Evolutionary conservation across 805 yeast genomes (phyloP).

Genomic region (Candida xiaguanensis): DNA sequence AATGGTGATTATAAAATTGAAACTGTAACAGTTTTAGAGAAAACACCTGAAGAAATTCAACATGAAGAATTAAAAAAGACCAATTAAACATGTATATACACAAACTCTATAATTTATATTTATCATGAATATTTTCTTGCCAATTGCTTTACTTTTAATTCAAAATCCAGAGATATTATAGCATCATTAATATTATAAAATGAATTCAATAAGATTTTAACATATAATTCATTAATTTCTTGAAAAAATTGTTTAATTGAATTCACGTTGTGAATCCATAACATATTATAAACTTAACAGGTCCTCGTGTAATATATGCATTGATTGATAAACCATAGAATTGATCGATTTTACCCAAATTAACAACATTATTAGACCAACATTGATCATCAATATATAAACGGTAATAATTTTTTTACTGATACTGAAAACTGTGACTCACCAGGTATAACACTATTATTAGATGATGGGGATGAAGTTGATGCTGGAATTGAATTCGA

Average conservation of each 20-base stretch:
- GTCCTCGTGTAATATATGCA: conserved; percentile 85
- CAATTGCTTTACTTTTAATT: conserved; percentile 61
- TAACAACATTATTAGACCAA: conserved; percentile 65
- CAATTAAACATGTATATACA: conserved; percentile 1
- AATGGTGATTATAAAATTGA: conserved; percentile 42
- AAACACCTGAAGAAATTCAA: conserved; percentile 5
- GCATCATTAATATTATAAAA: conserved; percentile 77
- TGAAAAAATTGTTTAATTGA: conserved; percentile 76
- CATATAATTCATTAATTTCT: conserved; percentile 84
- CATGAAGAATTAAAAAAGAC: neutral
- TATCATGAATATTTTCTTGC: conserved; percentile 70
- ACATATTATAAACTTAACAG: conserved; percentile 70
- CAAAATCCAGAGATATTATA: conserved; percentile 71
- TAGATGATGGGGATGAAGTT: neutral
- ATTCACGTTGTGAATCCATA: conserved; percentile 33
- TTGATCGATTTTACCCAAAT: conserved; percentile 76
- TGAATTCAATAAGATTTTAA: conserved; percentile 80
- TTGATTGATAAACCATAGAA: conserved; percentile 82
- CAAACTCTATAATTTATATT: too few relatives aligned
- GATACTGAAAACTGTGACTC: conserved; percentile 60
- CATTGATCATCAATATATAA: conserved; percentile 85
- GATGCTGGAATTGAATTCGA: neutral
- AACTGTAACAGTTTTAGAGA: conserved; percentile 22
- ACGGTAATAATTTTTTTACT: conserved; percentile 78
- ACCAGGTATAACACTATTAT: conserved; percentile 36